Percentiles rank a stretch among this genome's conserved stretches.
phyloP scores from a whole-genome alignment of 192 early-diverging fungal genomes.

The Coemansia sp. region DNA sequence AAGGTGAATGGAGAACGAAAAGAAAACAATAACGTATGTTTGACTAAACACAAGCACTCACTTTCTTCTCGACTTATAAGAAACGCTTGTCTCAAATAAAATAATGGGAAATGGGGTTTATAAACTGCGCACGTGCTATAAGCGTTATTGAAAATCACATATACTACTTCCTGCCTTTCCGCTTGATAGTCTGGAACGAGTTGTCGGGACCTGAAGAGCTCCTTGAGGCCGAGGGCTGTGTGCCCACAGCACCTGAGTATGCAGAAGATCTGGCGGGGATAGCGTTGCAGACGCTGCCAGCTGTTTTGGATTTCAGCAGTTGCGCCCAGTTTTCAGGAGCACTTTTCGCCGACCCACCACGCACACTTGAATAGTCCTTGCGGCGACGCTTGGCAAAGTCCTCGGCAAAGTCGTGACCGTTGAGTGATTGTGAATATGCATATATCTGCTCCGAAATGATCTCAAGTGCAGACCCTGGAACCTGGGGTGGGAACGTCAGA shows the following conservation, averaged over 20 bases:
- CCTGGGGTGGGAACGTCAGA: conserved; percentile 71
- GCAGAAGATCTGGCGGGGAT: neutral
- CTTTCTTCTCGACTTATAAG: no score
- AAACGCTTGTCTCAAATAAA: no score
- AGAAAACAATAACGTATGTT: neutral
- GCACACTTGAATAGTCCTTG: conserved; percentile 55
- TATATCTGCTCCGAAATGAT: conserved; percentile 78
- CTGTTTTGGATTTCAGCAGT: conserved; percentile 7
- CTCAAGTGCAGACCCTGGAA: conserved; percentile 63
- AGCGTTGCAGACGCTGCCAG: neutral
- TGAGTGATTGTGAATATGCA: conserved; percentile 70
- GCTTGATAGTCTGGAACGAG: conserved; percentile 45
- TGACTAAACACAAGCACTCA: no score
- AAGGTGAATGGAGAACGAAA: neutral
- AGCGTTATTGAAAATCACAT: neutral
- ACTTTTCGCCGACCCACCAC: conserved; percentile 29
- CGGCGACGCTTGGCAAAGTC: conserved; percentile 78
- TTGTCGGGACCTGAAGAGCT: conserved; percentile 10
- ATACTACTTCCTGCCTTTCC: conserved; percentile 38
- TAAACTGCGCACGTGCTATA: neutral
- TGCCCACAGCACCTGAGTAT: neutral
- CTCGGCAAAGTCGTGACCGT: conserved; percentile 75
- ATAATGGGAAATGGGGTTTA: neutral
- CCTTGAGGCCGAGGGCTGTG: neutral
- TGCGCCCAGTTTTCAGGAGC: conserved; percentile 43